Evolutionary conservation across 1,284 basidiomycete species (phyloP).

Genomic region (Vanrija humicola): DNA sequence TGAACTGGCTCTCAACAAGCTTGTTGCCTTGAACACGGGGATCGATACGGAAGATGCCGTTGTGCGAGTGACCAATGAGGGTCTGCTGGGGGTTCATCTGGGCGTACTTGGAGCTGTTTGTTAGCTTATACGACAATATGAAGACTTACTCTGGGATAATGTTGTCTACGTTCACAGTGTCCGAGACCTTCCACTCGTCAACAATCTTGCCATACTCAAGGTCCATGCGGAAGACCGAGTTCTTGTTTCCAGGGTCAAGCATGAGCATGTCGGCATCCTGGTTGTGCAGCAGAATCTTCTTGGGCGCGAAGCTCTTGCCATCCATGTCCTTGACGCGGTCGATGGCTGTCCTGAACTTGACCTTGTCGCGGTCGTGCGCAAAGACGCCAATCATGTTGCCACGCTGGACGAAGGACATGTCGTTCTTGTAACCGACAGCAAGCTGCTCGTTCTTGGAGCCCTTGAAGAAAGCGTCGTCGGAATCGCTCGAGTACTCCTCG

Average conservation of each 20-base stretch:
- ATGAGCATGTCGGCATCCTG: constrained; percentile 95
- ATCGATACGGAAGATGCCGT: constrained; percentile 95
- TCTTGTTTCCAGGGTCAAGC: constrained; percentile 77
- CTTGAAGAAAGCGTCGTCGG: constrained; percentile 40
- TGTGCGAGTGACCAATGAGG: constrained; percentile 79
- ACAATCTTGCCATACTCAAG: constrained; percentile 94
- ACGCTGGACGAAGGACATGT: constrained; percentile 90
- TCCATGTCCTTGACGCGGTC: constrained; percentile 75
- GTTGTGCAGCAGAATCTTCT: constrained; percentile 96
- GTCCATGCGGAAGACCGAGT: constrained; percentile 87
- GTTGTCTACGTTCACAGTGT: constrained; percentile 77
- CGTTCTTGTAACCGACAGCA: constrained; percentile 93
- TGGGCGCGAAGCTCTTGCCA: constrained; percentile 80
- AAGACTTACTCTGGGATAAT: constrained; percentile 69
- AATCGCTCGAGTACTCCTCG: constrained; percentile 59
- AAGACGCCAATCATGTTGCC: constrained; percentile 98
- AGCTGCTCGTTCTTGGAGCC: constrained; percentile 80
- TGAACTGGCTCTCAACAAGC: constrained; percentile 91
- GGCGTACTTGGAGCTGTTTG: constrained; percentile 75
- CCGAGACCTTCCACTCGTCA: constrained; percentile 97
- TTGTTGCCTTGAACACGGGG: constrained; percentile 85
- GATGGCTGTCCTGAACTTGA: constrained; percentile 87
- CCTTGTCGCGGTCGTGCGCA: constrained; percentile 70
- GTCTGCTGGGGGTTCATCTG: constrained; percentile 91
- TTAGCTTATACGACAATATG: not conserved